Evolutionary conservation across 805 yeast genomes (phyloP).

Genomic region (Ogataea chonburiensis): DNA sequence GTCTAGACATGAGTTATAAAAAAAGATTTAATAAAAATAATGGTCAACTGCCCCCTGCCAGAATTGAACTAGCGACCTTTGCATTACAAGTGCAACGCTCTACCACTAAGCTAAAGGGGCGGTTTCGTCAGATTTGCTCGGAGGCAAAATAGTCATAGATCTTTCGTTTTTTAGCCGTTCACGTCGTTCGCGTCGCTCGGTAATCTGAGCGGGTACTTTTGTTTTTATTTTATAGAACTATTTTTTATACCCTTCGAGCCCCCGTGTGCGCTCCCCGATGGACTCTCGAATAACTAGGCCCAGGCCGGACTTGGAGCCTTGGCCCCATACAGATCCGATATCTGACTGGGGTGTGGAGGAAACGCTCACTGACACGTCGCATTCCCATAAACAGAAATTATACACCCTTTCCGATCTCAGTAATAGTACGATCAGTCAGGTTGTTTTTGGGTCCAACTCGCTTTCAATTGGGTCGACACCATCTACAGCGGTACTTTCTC

Average conservation of each 20-base stretch:
- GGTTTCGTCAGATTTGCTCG: constrained; percentile 3
- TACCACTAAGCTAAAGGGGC: constrained; percentile 99
- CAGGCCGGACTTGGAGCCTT: constrained; percentile 2
- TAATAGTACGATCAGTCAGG: constrained; percentile 7
- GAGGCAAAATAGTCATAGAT: neutral
- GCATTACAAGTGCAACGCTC: constrained; percentile 99
- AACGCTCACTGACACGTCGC: constrained; percentile 6
- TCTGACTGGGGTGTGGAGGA: constrained; percentile 29
- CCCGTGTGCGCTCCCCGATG: constrained; percentile 1
- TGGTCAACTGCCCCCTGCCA: constrained; percentile 74
- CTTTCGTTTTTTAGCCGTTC: too few species aligned
- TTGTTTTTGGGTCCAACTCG: neutral
- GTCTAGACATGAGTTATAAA: constrained; percentile 14
- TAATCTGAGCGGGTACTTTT: constrained; percentile 7
- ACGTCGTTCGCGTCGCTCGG: constrained; percentile 8
- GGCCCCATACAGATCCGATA: constrained; percentile 9
- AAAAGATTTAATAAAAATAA: constrained; percentile 4
- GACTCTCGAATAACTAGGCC: constrained; percentile 8
- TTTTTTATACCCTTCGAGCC: neutral
- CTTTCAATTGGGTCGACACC: constrained; percentile 1
- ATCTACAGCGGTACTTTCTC: neutral
- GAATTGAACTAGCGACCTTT: constrained; percentile 95
- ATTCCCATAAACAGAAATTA: neutral
- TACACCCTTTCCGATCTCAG: constrained; percentile 8
- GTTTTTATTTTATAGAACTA: constrained; percentile 6